Evolutionary conservation across 257 asterid species (phyloP), one percentile per base, ranked within the genome.

Genomic region (Solanum ossicruentum): DNA sequence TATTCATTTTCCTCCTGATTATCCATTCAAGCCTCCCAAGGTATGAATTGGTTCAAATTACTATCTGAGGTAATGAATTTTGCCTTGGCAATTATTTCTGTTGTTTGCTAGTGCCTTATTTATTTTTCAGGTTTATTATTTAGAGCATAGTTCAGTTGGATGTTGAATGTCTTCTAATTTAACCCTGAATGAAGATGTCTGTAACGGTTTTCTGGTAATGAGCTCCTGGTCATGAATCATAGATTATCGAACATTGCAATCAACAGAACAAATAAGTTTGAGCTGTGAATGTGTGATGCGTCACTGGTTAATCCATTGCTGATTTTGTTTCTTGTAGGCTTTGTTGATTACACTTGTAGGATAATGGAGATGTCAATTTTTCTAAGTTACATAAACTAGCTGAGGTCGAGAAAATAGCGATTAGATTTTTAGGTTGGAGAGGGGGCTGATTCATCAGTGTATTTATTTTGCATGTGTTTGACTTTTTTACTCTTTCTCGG

Each of bases 1-100:
- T 5, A 92, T 93, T 77, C 96, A 92, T 89, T 93, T 93, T 52
- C 97, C 97, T 87, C 95, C 94, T 1, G 97, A 92, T 84, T 93
- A 92, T 84, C 96, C 97, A 18, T 92, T 93, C 92, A 92, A 93
- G 78, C 96, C 96, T 70, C 95, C 95, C 8, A 92, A 93, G 96
- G 96, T 91, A 84, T 83, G 81, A 10, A 84, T 21, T 49, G 55
- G 43, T 23, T 84, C 82, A 51, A 49, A 77, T 77, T 51, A 28
- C 80, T 23, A 65, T 45, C 16, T 4, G 28, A 69, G 20, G 60
- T 72, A 10, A 20, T 61, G 15, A 56, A 54, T 55, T 83, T 66
- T 65, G 69, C 16, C 65, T 56, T 49, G 75, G 71, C 57, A 57
- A 66, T 21, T 41, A 32, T 28, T 57, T 63, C 84, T n/a, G 13